Evolutionary conservation across 139 green algal species (phyloP), one percentile per base, ranked within the genome.

Genomic region (Mesotaenium endlicherianum): DNA sequence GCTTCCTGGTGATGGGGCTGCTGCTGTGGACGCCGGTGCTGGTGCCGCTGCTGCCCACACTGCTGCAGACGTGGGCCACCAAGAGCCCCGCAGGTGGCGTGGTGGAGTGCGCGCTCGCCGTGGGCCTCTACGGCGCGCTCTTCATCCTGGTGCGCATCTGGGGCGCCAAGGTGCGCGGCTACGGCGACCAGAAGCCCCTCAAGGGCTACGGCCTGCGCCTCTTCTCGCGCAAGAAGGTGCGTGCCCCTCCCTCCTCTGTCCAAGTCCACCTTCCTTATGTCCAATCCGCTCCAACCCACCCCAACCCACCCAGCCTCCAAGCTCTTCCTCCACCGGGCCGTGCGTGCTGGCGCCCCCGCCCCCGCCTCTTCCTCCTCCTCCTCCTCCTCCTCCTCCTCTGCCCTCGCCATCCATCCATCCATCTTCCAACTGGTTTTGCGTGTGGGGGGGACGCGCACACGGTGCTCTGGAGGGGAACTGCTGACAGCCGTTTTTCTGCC

Each of bases 51-150:
- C 77, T 84, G 6, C 77, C 77, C 4, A 43, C 77, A 34, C 20
- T 84, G 5, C 16, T 84, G 5, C 77, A 84, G 20, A 55, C 84
- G 64, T 83, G 69, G 64, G 77, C 67, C 3, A 81, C 74, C 42
- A 64, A 43, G n/a, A 39, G 30, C 36, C 75, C 55, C 31, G 43
- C 4, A 45, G 70, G 43, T 16, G 43, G 60, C 6, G 77, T 84
- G 4, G 69, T 34, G 8, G n/a, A 84, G 42, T 31, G 17, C 36
- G 77, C 77, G 6, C n/a, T 84, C 26, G 79, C 79, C 30, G 79
- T 84, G 3, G 79, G 79, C 30, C 79, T 86, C 43, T 86, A 86
- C 85, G 70, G 30, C 3, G 79, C 79, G 36, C 30, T 86, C 57
- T 70, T 86, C 34, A 4, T 86, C 6, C 79, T 86, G 4, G 79